These are phyloP conservation scores for Fusarium sterilihyphosum DNA, from an alignment of 2,329 filamentous ascomycete species.

Conservation along the genomic window DNA sequence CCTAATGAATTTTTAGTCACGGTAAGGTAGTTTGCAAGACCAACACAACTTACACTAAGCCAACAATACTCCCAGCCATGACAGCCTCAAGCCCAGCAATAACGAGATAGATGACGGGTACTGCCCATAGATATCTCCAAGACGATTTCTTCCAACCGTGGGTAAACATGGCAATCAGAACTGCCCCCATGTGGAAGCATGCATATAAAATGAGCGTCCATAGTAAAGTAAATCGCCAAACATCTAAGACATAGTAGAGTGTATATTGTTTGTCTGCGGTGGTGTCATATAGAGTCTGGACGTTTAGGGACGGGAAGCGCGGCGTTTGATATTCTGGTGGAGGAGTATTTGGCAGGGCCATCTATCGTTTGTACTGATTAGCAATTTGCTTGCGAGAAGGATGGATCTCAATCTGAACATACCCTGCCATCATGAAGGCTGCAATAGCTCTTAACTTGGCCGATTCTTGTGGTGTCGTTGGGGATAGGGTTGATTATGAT, in stretches of 20 bases:
- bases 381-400: not conserved
- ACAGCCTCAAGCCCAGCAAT: conserved; percentile 81
- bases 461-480: conserved; percentile 9
- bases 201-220: conserved; percentile 88
- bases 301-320: conserved; percentile 83
- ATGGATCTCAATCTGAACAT: not conserved
- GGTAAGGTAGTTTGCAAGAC: not conserved
- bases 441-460: conserved; percentile 1
- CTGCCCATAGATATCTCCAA: conserved; percentile 74
- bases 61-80: conserved; percentile 83
- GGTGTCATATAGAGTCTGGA: conserved; percentile 65
- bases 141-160: conserved; percentile 69
- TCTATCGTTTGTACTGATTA: conserved; percentile 27
- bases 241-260: conserved; percentile 79
- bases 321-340: conserved; percentile 71
- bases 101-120: conserved; percentile 75
- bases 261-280: conserved; percentile 58
- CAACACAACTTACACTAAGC: conserved; percentile 71
- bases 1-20: conserved; percentile 53
- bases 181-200: conserved; percentile 77
- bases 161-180: conserved; percentile 76
- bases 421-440: conserved; percentile 40
- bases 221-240: conserved; percentile 86
- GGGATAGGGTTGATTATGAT: conserved; percentile 10
- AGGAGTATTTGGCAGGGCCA: conserved; percentile 45